These are phyloP conservation scores for Kluyveromyces nonfermentans DNA, from an alignment of 805 yeast species.

Conservation along the genomic window DNA sequence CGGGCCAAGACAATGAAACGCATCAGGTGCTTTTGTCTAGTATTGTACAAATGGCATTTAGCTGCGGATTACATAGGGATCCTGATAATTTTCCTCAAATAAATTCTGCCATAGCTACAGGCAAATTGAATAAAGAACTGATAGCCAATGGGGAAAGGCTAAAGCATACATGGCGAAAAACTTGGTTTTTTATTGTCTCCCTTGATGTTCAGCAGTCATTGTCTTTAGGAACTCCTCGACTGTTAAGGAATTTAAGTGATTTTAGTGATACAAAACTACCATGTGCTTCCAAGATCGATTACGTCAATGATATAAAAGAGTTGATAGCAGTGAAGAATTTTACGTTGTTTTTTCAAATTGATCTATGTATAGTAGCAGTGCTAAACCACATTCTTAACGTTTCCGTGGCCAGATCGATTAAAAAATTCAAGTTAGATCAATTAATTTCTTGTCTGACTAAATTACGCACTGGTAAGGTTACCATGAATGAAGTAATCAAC, in stretches of 20 bases:
- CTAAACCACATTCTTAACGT: slow-evolving; percentile 27
- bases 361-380: slow-evolving; percentile 31
- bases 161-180: slow-evolving; percentile 46
- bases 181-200: slow-evolving; percentile 42
- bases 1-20: slow-evolving; percentile 44
- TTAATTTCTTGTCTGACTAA: slow-evolving; percentile 28
- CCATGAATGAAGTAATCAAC: slow-evolving; percentile 21
- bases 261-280: slow-evolving; percentile 39
- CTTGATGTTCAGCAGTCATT: slow-evolving; percentile 36
- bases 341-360: slow-evolving; percentile 38
- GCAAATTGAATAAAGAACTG: slow-evolving; percentile 15
- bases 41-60: slow-evolving; percentile 55
- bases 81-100: slow-evolving; percentile 45
- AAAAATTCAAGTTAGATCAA: slow-evolving; percentile 32
- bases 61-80: slow-evolving; percentile 61
- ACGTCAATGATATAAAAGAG: slow-evolving; percentile 34
- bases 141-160: slow-evolving; percentile 27
- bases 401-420: slow-evolving; percentile 33
- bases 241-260: slow-evolving; percentile 30
- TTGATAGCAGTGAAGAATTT: slow-evolving; percentile 39
- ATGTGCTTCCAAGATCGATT: slow-evolving; percentile 29
- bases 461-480: slow-evolving; percentile 27
- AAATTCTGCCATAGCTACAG: slow-evolving; percentile 14
- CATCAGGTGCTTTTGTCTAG: slow-evolving; percentile 47
- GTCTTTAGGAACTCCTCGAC: slow-evolving; percentile 33